Base-by-base conservation (phyloP, 2,329 filamentous ascomycete species). In the Sporothrix luriei region DNA sequence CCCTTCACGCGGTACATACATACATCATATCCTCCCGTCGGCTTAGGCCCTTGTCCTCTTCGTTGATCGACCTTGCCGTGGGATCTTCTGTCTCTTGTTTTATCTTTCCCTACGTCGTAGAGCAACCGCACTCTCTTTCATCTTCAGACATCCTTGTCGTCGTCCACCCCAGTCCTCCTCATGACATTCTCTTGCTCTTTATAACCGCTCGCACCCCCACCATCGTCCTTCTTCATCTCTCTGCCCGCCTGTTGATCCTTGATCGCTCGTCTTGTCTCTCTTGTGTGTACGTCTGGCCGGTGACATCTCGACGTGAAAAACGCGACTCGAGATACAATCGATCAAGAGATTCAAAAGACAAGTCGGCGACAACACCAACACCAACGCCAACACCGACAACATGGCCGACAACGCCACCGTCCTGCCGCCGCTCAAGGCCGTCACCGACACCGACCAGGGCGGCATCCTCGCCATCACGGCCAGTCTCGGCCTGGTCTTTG, bases 381-480 rank as follows among this genome's bases (percentile, higher is more conserved):
- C 26, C 29, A n/a, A 38, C 29, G 0, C 6, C 7, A 19, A 9
- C 21, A 62, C 11, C 3, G 33, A 24, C 16, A 33, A 29, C 48
- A 64, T 49, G 29, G 74, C 74, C 71, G 71, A 72, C 54, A 52
- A 69, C 61, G 7, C 66, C 14, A 65, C 69, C 40, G 14, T 72
- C 26, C 74, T 76, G n/a, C 71, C 77, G 54, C 79, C 80, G 4
- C 74, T 81, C 46, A 76, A 77, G 21, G 73, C 75, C 59, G 74
- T 81, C 65, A 79, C 77, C 10, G 57, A 73, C n/a, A 74, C 76
- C 26, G 77, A 83, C 71, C 79, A 82, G 68, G 76, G 78, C 54
- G 81, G 80, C 16, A 71, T 82, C 26, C 75, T 83, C 21, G 74
- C 79, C 6, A 80, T 83, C 54, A 75, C 78, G 11, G 78, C 80